Evolutionary conservation across 2,329 filamentous ascomycete species (phyloP), one percentile per base, ranked within the genome.

Genomic region (Cytospora schulzeri): DNA sequence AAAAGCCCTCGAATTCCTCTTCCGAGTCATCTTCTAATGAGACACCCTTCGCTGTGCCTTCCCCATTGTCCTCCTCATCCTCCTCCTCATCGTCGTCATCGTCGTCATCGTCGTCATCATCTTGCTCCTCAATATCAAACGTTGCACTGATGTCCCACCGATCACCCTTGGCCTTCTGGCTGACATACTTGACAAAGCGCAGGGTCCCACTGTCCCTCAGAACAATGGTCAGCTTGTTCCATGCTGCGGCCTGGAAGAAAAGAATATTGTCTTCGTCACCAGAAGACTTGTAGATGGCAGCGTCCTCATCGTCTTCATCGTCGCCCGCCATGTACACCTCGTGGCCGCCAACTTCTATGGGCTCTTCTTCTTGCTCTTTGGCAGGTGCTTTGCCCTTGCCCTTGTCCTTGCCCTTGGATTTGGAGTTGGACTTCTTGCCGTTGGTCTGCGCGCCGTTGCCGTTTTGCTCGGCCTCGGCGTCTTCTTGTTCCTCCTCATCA

Each of bases 161-260:
- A 77, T 98, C 95, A 0, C 95, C 95, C 73, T 86, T 86, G 9
- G 95, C 95, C 58, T 84, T 86, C 66, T 83, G 83, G 76, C 91
- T 96, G 26, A 99, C 90, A 76, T 98, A 99, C 81, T 98, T 99
- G 72, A 98, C 93, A 74, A 99, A 99, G 75, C 92, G 89, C 73
- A 99, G 81, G 17, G 91, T 90, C 17, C 92, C 93, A 69, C 86
- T 88, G 74, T 99, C 95, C 64, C 95, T 85, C 70, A 98, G 80
- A 35, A 98, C 95, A 69, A 99, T 87, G 68, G 90, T 93, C 80
- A 99, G 83, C 68, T 91, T 92, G 76, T 98, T 98, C 95, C 95
- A 99, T 19, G 84, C 76, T 1, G 85, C 82, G 11, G 82, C 81
- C 75, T 87, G 85, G 80, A 85, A 86, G 76, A 87, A 87, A 55